These are phyloP conservation scores for Aspergillus novofumigatus DNA, from an alignment of 2,329 filamentous ascomycete species.

Conservation along the genomic window DNA sequence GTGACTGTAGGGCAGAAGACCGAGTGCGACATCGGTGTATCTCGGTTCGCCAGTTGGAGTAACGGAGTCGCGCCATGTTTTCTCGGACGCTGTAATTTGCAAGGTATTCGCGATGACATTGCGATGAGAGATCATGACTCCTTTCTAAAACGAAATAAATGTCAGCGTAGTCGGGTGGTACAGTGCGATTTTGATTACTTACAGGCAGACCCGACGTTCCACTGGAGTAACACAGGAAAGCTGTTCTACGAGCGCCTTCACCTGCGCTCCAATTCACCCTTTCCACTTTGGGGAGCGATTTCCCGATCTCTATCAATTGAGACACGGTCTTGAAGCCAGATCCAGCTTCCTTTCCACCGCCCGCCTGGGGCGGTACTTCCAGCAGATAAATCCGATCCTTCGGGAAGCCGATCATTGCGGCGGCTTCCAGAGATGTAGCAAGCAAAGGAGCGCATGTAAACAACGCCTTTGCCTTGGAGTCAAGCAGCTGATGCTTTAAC, in stretches of 20 bases:
- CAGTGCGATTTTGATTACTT: constrained; percentile 22
- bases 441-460: constrained; percentile 69
- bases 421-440: constrained; percentile 60
- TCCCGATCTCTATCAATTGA: constrained; percentile 61
- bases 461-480: constrained; percentile 64
- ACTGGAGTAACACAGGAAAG: constrained; percentile 76
- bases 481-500: constrained; percentile 66
- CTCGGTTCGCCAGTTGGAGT: constrained; percentile 39
- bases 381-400: constrained; percentile 64
- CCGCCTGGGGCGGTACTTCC: constrained; percentile 57
- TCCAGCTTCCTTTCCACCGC: constrained; percentile 43
- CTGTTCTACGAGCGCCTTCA: constrained; percentile 56
- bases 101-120: constrained; percentile 76
- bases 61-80: constrained; percentile 24
- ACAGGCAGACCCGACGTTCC: constrained; percentile 75
- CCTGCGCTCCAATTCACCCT: constrained; percentile 39
- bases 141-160: constrained; percentile 55
- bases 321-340: constrained; percentile 59
- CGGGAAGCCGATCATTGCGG: constrained; percentile 59
- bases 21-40: constrained; percentile 56
- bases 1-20: constrained; percentile 74
- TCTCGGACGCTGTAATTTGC: constrained; percentile 56
- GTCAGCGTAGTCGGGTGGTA: constrained; percentile 7
- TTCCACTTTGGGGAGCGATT: constrained; percentile 36
- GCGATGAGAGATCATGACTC: constrained; percentile 74